Evolutionary conservation across 164 flowering plant genomes (phyloP), one percentile per base, ranked within the genome.

Genomic region (Aristolochia californica): DNA sequence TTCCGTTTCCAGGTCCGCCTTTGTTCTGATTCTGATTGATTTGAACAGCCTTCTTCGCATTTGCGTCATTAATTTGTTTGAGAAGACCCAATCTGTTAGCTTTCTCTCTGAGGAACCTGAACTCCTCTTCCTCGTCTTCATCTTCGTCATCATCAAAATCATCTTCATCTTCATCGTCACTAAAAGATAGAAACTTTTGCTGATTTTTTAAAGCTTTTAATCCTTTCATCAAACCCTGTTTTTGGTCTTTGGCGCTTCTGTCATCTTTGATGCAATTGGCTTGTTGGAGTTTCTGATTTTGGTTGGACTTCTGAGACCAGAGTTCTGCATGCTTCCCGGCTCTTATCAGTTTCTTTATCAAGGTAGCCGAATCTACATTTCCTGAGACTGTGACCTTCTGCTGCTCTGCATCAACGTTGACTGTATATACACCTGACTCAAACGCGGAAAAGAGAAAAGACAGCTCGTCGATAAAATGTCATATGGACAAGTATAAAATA

Each of bases 361-460:
- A 66, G 17, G 77, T 75, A 8, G 69, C 73, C 56, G 87, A 62
- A 59, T 88, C 88, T 7, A 88, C 83, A 71, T 47, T 78, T 25
- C 96, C 94, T 40, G 81, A 82, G 48, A 88, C 85, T 14, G 84
- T 81, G 18, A 88, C 96, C 63, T 73, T 81, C 60, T 78, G 85
- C 56, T 84, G 84, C 18, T 88, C 94, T 51, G 80, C 75, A 69
- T 84, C 96, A 62, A 88, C 72, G 57, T 23, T 75, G 16, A 84
- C 85, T 48, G 68, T 68, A 66, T 75, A 84, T 34, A 88, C 96
- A 38, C 94, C 96, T 88, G 68, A n/a, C 18, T 47, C 38, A 57
- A 45, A 57, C 15, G 30, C 25, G 48, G 50, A 47, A 16, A 57
- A 57, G 17, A 27, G 17, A 44, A 44, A 34, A 57, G 24, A 38